These are phyloP conservation scores for Drechslerella dactyloides DNA, from an alignment of 2,329 filamentous ascomycete genomes.

Conservation along the genomic window DNA sequence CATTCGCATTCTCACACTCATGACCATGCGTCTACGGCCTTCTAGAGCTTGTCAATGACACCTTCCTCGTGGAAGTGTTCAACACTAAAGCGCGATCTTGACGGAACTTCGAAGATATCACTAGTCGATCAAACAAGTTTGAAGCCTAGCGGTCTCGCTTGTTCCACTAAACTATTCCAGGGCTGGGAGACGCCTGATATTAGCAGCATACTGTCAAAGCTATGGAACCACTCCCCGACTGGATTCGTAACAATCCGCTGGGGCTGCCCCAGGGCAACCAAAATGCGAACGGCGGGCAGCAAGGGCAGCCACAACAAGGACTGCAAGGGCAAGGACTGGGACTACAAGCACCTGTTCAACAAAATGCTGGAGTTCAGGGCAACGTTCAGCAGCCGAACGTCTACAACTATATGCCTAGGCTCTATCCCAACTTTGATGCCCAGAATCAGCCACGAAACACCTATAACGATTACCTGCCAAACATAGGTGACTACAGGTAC, in stretches of 20 bases:
- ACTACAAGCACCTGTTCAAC: no score
- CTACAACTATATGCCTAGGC: not conserved
- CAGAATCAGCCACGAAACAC: no score
- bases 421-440: no score
- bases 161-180: not conserved
- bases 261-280: not conserved
- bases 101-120: no score
- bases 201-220: not conserved
- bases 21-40: no score
- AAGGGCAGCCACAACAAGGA: not conserved
- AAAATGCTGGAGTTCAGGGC: not conserved
- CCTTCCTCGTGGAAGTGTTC: not conserved
- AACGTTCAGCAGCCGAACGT: not conserved
- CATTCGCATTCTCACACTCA: no score
- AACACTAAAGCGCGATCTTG: no score
- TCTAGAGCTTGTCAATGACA: no score
- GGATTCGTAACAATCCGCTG: not conserved
- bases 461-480: no score
- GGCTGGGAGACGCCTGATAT: not conserved
- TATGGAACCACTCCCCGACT: constrained; percentile 1
- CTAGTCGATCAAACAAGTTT: no score
- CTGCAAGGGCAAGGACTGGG: no score
- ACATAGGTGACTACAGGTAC: no score
- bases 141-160: not conserved
- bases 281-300: not conserved